Evolutionary conservation across 352 stramenopile genomes (phyloP).

Genomic region (Globisporangium radiosum): DNA sequence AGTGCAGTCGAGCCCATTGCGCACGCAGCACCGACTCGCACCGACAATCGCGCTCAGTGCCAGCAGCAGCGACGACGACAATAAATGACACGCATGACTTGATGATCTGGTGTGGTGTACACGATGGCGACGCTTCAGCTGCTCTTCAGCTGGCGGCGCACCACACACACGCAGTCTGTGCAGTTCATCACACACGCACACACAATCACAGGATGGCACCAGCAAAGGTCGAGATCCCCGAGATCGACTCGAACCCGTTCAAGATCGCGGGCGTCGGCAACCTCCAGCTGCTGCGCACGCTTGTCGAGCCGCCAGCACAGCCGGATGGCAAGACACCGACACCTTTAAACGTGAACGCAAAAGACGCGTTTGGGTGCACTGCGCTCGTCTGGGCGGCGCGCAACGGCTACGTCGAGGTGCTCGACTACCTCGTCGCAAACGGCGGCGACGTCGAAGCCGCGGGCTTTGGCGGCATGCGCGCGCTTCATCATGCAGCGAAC

Average conservation of each 20-base stretch:
- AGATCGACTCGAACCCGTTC: constrained; percentile 81
- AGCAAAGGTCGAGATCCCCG: constrained; percentile 67
- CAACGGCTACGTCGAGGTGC: constrained; percentile 79
- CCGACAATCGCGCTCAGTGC: neutral
- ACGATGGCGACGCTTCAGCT: too few species aligned
- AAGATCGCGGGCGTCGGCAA: constrained; percentile 84
- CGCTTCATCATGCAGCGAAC: constrained; percentile 84
- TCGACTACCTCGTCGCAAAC: constrained; percentile 66
- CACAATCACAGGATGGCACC: constrained; percentile 6
- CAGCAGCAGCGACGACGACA: neutral
- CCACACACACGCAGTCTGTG: neutral
- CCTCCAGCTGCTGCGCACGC: constrained; percentile 51
- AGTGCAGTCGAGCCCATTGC: neutral
- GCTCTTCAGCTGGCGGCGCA: too few species aligned
- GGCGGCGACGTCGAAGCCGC: constrained; percentile 59
- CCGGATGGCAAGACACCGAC: constrained; percentile 26
- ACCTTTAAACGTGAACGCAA: constrained; percentile 71
- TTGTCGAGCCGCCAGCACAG: constrained; percentile 49
- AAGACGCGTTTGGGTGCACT: constrained; percentile 78
- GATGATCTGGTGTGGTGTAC: neutral
- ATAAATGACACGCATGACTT: neutral
- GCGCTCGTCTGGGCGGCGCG: constrained; percentile 74
- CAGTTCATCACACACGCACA: too few species aligned
- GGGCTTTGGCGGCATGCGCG: constrained; percentile 75
- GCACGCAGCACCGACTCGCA: neutral